Evolutionary conservation across 148 eudicot species (phyloP), one percentile per base, ranked within the genome.

Genomic region (Arbutus unedo): DNA sequence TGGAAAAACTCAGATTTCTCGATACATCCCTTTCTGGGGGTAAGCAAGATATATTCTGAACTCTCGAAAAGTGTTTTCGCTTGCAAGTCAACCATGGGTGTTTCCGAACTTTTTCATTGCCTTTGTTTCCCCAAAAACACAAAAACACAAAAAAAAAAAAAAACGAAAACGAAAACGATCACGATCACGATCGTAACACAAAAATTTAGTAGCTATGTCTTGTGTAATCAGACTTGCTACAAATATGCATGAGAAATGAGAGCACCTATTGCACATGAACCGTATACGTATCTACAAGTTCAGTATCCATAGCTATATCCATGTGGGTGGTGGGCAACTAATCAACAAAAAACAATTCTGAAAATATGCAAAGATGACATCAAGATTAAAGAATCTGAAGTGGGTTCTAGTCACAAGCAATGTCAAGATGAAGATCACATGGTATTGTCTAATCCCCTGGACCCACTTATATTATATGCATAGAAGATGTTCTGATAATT

Each of bases 301-400:
- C 53, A 48, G 50, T 10, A 49, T 76, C 8, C 15, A 51, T 51
- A 76, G 31, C 4, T 7, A 23, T 41, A 50, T 31, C 51, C 64
- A 18, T 31, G 45, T 31, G 82, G 64, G 76, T 16, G 48, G 38
- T 38, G 41, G 76, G 64, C 10, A 80, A 68, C 10, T 31, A 43
- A n/a, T 68, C 64, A 70, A 49, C 59, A 38, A 6, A 8, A 44
- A 67, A 19, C 7, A 66, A 70, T 19, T 47, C 31, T 68, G 31
- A 77, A 53, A 80, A 80, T 38, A 15, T 49, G 82, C 43, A 38
- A 31, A 68, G 75, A 31, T 80, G 62, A 51, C n/a, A 80, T 70
- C 82, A 80, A 50, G 4, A 64, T 62, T 62, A 48, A 66, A 66
- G 25, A 41, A 15, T 13, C 71, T 19, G 7, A 78, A 10, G 56